These are phyloP conservation scores for Metarhizium brunneum DNA, from an alignment of 2,329 filamentous ascomycete species.

Conservation along the genomic window DNA sequence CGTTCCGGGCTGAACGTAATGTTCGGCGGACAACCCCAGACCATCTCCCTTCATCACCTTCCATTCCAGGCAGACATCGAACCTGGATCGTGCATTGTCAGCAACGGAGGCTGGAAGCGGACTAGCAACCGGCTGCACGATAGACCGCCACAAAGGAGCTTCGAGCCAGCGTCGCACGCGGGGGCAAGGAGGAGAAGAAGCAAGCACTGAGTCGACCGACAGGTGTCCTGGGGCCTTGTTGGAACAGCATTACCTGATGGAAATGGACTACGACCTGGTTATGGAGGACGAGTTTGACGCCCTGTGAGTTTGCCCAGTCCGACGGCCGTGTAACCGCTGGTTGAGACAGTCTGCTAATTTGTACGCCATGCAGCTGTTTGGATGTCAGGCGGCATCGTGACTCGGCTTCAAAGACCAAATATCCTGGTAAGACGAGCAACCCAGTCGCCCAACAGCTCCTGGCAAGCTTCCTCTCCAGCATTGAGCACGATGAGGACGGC, in stretches of 20 bases:
- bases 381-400: constrained; percentile 15
- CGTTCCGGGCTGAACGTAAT: too few species aligned
- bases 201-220: too few species aligned
- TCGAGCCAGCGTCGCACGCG: too few species aligned
- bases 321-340: neutral
- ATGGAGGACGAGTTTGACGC: constrained; percentile 45
- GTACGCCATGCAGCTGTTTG: constrained; percentile 19
- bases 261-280: constrained; percentile 25
- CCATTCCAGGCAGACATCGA: too few species aligned
- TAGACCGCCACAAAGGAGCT: too few species aligned
- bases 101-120: too few species aligned
- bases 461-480: neutral
- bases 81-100: too few species aligned
- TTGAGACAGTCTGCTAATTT: constrained; percentile 17
- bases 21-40: too few species aligned
- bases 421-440: constrained; percentile 23
- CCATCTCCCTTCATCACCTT: too few species aligned
- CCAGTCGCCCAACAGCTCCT: neutral
- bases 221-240: too few species aligned
- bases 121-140: too few species aligned
- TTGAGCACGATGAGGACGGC: neutral
- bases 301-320: constrained; percentile 28
- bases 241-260: neutral
- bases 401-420: constrained; percentile 17
- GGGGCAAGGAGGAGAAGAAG: too few species aligned